Base-by-base conservation (phyloP, 75 land plant species). In the Pseudotsuga menziesii region DNA sequence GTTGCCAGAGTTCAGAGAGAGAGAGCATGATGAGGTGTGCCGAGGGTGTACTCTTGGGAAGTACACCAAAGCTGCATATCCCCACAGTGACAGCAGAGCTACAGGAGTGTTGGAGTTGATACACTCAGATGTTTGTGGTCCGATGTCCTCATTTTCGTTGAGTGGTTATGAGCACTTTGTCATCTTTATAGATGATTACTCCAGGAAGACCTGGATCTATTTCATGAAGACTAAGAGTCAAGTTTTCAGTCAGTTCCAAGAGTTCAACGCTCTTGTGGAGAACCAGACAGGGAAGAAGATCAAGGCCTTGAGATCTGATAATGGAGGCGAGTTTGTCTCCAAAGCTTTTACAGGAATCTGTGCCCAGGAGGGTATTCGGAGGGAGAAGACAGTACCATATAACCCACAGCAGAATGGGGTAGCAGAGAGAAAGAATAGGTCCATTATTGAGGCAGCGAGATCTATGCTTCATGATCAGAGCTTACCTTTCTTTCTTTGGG, bases 151-250 rank as follows among this genome's bases (percentile, higher is more conserved):
- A 26, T 4, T 29, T 12, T 63, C 39, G 4, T 27, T 63, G 67
- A 27, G 72, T 3, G 75, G 70, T 41, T 11, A 44, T 27, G 61
- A 44, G 69, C 77, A 82, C 61, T 82, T 81, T 76, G 41, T 81
- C 12, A 63, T 76, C 20, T 85, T 81, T 52, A 77, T 75, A 26
- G 81, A 85, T 77, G 77, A 84, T 57, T 80, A 26, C 35, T 80
- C 80, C 3, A 13, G 78, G 57, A 80, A 78, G 15, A 48, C 71
- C 19, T 85, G 74, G 78, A 75, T 82, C 12, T 82, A 77, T 19
- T 69, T 82, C 48, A 1, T 85, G 71, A 82, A 76, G 56, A 9
- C 39, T n/a, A 85, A 85, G 52, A 13, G 16, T 59, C 58, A 77
- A 16, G 76, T 58, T 13, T 75, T 80, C 48, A 75, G 62, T 27